Evolutionary conservation across 1,139 yeast species (phyloP).

Genomic region (Hyphopichia burtonii): DNA sequence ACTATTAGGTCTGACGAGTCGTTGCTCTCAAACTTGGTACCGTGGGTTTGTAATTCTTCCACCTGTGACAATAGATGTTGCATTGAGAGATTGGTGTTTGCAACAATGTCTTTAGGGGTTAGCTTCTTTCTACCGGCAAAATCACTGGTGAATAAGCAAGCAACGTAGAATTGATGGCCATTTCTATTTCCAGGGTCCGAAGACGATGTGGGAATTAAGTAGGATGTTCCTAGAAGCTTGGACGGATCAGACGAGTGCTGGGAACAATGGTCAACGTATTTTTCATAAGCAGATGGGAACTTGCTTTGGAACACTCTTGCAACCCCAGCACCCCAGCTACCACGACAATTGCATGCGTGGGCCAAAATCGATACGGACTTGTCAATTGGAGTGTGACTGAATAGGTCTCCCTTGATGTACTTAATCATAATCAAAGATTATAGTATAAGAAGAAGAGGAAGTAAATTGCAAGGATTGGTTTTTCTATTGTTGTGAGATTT

Average conservation of each 20-base stretch:
- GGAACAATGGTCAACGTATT: slow-evolving; percentile 50
- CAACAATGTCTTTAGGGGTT: slow-evolving; percentile 39
- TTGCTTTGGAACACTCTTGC: slow-evolving; percentile 51
- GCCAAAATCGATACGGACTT: slow-evolving; percentile 45
- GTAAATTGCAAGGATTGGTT: background rate
- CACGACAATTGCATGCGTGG: slow-evolving; percentile 80
- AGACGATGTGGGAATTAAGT: slow-evolving; percentile 38
- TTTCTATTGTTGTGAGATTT: background rate
- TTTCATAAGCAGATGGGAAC: slow-evolving; percentile 52
- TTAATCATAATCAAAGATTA: slow-evolving; percentile 33
- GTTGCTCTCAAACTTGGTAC: slow-evolving; percentile 8
- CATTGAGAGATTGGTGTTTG: slow-evolving; percentile 49
- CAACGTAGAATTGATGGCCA: slow-evolving; percentile 37
- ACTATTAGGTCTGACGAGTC: slow-evolving; percentile 15
- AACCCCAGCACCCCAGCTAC: slow-evolving; percentile 85
- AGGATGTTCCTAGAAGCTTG: slow-evolving; percentile 53
- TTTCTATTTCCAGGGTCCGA: slow-evolving; percentile 26
- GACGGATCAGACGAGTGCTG: slow-evolving; percentile 22
- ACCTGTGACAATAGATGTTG: slow-evolving; percentile 36
- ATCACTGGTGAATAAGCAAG: slow-evolving; percentile 71
- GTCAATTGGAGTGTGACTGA: slow-evolving; percentile 30
- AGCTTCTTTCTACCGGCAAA: slow-evolving; percentile 26
- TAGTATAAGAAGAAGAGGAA: too few relatives aligned
- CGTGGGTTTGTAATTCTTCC: slow-evolving; percentile 8
- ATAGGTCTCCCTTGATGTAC: slow-evolving; percentile 64